Base-by-base conservation (phyloP, 2,329 filamentous ascomycete species). In the Ophiobolus disseminans region DNA sequence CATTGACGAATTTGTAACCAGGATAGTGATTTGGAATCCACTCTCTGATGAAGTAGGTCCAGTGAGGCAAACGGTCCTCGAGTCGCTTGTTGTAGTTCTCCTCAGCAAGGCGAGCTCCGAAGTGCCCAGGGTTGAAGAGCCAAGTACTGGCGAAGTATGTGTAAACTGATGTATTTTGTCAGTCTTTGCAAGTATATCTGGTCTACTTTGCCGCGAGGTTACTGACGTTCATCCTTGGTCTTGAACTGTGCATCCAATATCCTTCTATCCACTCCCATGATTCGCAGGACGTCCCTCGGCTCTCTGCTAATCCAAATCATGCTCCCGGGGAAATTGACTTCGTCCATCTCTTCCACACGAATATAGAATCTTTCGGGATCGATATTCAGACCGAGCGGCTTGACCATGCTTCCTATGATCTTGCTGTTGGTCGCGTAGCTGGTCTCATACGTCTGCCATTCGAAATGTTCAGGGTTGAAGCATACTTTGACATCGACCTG, bases 401-500 rank as follows among this genome's bases (percentile, higher is more conserved):
- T 68, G 1, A 60, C 22, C 56, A 65, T 62, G 17, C 55, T 60
- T 3, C 61, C 63, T 9, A 68, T 30, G 17, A 68, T 58, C 50
- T 65, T 63, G 28, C 44, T 43, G 4, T 52, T 56, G 5, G 59
- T 66, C 3, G 62, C 61, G 36, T 67, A 65, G 23, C 57, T 48
- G 6, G 58, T 42, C 39, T 56, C 51, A 14, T 68, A 67, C 1
- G 36, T 31, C n/a, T 41, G 16, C 66, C 63, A 69, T 6, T 50
- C 44, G 21, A 67, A 69, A 2, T 53, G 3, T 14, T 57, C 42
- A 1, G 47, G 41, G 14, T 44, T 48, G 26, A 57, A 55, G 48
- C 56, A 63, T 2, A 67, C 40, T 23, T 67, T 67, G 51, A 66
- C 40, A 14, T 68, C 65, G 17, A 69, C 49, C 36, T 69, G 62